These are phyloP conservation scores for Thalassiosira mediterranea DNA, from an alignment of 352 stramenopile genomes.

Conservation along the genomic window DNA sequence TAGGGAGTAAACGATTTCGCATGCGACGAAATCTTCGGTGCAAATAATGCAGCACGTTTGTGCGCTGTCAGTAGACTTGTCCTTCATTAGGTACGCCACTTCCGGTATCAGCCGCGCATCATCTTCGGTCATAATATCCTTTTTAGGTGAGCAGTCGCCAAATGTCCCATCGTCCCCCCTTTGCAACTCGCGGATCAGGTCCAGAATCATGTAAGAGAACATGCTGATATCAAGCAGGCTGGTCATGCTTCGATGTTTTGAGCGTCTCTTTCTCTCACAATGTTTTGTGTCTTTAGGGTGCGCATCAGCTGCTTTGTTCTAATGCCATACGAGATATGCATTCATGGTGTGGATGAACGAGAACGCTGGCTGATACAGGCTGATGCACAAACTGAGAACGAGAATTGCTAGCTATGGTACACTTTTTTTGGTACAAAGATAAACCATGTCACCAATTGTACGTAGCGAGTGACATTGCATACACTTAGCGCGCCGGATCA, in stretches of 20 bases:
- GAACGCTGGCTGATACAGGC: too few species aligned
- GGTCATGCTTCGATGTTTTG: neutral
- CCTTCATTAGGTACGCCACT: neutral
- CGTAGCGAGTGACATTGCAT: too few species aligned
- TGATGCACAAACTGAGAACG: too few species aligned
- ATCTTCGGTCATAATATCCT: neutral
- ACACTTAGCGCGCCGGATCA: too few species aligned
- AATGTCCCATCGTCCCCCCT: neutral
- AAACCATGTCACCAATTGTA: too few species aligned
- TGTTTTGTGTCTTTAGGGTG: too few species aligned
- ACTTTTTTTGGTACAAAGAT: too few species aligned
- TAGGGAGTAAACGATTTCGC: neutral
- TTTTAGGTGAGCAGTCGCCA: neutral
- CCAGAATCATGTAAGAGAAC: slow-evolving; percentile 7
- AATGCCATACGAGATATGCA: too few species aligned
- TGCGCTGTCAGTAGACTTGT: neutral
- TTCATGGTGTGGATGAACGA: too few species aligned
- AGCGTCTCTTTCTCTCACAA: slow-evolving; percentile 8
- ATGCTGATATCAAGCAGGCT: slow-evolving; percentile 13
- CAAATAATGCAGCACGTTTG: neutral
- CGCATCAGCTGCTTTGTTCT: too few species aligned
- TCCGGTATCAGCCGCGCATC: neutral
- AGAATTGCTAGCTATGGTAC: too few species aligned
- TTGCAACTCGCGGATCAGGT: neutral
- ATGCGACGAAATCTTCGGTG: neutral